These are phyloP conservation scores for Dioscorea dumetorum DNA, from an alignment of 106 monocot species.

Conservation along the genomic window DNA sequence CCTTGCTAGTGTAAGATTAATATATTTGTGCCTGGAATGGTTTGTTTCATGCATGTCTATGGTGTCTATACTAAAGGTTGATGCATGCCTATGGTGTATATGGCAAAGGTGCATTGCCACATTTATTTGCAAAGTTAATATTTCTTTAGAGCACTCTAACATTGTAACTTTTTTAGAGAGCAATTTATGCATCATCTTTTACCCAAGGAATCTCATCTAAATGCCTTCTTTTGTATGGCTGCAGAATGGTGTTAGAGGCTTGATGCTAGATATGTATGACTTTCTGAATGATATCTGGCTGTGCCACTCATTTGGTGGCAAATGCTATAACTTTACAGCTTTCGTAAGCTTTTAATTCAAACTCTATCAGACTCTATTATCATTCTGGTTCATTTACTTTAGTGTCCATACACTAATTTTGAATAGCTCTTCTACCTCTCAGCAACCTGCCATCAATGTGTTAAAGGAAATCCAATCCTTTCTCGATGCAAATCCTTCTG, in stretches of 20 bases:
- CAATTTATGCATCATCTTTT: neutral
- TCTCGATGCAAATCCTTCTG: slow-evolving; percentile 11
- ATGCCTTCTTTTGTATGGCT: neutral
- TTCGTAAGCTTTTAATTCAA: slow-evolving; percentile 1
- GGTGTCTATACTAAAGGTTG: no score
- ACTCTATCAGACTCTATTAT: neutral
- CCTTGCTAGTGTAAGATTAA: neutral
- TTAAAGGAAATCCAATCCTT: slow-evolving; percentile 18
- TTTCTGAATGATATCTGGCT: slow-evolving; percentile 18
- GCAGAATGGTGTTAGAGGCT: slow-evolving; percentile 20
- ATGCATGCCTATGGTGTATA: no score
- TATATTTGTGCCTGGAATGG: neutral
- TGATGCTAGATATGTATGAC: slow-evolving; percentile 21
- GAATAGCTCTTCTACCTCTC: slow-evolving; percentile 4
- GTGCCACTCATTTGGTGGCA: slow-evolving; percentile 16
- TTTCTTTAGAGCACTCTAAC: neutral
- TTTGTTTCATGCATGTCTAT: neutral
- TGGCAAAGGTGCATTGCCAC: neutral
- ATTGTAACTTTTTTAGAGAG: neutral
- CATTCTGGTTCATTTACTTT: neutral
- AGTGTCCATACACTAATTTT: neutral
- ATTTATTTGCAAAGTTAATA: neutral
- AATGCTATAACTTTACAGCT: slow-evolving; percentile 15
- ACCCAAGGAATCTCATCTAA: neutral
- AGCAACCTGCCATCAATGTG: slow-evolving; percentile 19